Evolutionary conservation across 768 basidiomycete genomes (phyloP).

Genomic region (Termitomyces sp.): DNA sequence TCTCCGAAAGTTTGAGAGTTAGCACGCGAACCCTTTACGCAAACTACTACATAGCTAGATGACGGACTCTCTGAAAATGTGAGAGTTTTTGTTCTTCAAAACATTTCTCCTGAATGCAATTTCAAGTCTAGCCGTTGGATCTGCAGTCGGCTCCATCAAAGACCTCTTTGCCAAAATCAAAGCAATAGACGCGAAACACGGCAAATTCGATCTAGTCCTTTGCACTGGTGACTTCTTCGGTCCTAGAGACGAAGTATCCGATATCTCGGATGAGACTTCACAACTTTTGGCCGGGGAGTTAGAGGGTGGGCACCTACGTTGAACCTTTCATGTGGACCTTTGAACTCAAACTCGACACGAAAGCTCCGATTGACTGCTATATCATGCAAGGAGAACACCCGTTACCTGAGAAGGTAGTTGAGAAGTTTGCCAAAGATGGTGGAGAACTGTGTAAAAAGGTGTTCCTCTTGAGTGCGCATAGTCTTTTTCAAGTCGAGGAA

Average conservation of each 20-base stretch:
- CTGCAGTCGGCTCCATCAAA: slow-evolving; percentile 69
- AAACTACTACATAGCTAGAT: too few species aligned
- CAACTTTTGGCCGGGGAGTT: slow-evolving; percentile 66
- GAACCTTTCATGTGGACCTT: not conserved
- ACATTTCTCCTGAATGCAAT: not conserved
- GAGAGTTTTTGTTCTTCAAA: slow-evolving; percentile 8
- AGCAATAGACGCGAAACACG: slow-evolving; percentile 86
- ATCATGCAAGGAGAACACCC: slow-evolving; percentile 85
- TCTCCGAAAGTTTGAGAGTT: not conserved
- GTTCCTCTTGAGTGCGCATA: slow-evolving; percentile 74
- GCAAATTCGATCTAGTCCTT: slow-evolving; percentile 83
- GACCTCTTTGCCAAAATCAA: slow-evolving; percentile 80
- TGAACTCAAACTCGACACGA: slow-evolving; percentile 11
- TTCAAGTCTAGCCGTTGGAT: slow-evolving; percentile 71
- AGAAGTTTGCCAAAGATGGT: slow-evolving; percentile 70
- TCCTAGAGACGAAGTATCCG: slow-evolving; percentile 31
- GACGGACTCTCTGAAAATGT: slow-evolving; percentile 33
- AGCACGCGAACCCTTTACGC: not conserved
- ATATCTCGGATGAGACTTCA: slow-evolving; percentile 46
- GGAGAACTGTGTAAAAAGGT: slow-evolving; percentile 83
- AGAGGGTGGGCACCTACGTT: slow-evolving; percentile 44
- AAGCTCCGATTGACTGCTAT: slow-evolving; percentile 90
- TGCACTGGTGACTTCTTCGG: slow-evolving; percentile 89
- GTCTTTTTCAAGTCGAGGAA: not conserved
- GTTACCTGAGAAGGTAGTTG: slow-evolving; percentile 68